Evolutionary conservation across 83 land plant genomes (phyloP).

Genomic region (Diphasiastrum complanatum): DNA sequence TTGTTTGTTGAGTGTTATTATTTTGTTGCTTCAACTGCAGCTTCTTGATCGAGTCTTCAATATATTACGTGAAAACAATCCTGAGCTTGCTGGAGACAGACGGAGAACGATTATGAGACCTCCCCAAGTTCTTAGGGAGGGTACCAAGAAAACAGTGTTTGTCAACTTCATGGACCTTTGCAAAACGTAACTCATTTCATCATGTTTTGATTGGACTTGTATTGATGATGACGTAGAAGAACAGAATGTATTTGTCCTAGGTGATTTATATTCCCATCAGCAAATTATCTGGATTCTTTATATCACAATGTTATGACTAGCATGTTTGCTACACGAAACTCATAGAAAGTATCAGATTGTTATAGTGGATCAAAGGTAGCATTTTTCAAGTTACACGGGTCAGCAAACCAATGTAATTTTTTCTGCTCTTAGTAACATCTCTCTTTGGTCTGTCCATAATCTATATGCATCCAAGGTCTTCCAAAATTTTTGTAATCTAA

Average conservation of each 20-base stretch:
- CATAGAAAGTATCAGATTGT: too few species aligned
- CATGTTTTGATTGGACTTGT: too few species aligned
- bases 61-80: slow-evolving; percentile 81
- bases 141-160: slow-evolving; percentile 94
- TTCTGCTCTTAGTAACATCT: too few species aligned
- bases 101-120: slow-evolving; percentile 96
- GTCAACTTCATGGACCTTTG: slow-evolving; percentile 97
- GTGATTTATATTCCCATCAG: background rate
- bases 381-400: too few species aligned
- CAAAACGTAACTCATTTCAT: slow-evolving; percentile 63
- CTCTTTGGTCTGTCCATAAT: too few species aligned
- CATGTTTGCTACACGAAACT: background rate
- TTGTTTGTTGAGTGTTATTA: too few species aligned
- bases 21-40: too few species aligned
- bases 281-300: background rate
- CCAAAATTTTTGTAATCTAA: too few species aligned
- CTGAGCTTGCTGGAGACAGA: slow-evolving; percentile 91
- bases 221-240: too few species aligned
- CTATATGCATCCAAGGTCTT: too few species aligned
- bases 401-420: too few species aligned
- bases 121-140: slow-evolving; percentile 94
- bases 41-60: slow-evolving; percentile 79
- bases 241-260: background rate
- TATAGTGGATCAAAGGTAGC: too few species aligned
- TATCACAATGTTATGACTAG: background rate